These are phyloP conservation scores for Ceratocystis eucalypticola DNA, from an alignment of 2,329 filamentous ascomycete genomes.

Conservation along the genomic window DNA sequence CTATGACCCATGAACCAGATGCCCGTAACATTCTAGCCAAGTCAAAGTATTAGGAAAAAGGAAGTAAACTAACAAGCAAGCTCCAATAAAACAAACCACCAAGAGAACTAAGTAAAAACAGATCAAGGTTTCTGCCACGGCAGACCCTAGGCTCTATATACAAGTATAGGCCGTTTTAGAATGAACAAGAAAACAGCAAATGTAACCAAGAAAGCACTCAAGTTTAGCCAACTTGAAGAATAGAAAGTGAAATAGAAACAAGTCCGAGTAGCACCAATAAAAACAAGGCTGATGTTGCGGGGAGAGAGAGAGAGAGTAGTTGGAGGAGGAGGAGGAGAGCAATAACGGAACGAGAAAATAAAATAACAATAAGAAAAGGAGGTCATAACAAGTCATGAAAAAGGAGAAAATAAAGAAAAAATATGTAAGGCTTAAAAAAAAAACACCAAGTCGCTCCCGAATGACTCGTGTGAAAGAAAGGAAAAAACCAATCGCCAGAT, in stretches of 20 bases:
- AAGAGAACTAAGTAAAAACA: neutral
- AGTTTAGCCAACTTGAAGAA: neutral
- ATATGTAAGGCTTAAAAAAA: neutral
- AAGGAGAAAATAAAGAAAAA: neutral
- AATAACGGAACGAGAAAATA: neutral
- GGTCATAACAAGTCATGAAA: neutral
- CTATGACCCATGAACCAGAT: neutral
- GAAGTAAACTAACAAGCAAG: neutral
- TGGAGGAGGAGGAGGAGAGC: neutral
- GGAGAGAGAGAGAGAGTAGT: neutral
- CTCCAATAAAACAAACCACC: neutral
- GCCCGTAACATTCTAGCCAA: neutral
- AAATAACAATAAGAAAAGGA: neutral
- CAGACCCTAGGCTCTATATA: neutral
- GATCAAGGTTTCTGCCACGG: neutral
- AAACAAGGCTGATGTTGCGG: neutral
- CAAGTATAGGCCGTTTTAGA: constrained; percentile 2
- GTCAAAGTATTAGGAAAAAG: neutral
- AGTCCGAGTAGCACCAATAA: neutral
- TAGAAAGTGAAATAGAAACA: neutral
- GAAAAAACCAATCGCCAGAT: neutral
- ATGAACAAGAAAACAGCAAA: neutral
- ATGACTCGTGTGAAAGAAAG: neutral
- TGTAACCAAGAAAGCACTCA: neutral
- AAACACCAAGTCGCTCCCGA: neutral